These are phyloP conservation scores for Neoarthrinium moseri DNA, from an alignment of 2,329 filamentous ascomycete species.

Conservation along the genomic window DNA sequence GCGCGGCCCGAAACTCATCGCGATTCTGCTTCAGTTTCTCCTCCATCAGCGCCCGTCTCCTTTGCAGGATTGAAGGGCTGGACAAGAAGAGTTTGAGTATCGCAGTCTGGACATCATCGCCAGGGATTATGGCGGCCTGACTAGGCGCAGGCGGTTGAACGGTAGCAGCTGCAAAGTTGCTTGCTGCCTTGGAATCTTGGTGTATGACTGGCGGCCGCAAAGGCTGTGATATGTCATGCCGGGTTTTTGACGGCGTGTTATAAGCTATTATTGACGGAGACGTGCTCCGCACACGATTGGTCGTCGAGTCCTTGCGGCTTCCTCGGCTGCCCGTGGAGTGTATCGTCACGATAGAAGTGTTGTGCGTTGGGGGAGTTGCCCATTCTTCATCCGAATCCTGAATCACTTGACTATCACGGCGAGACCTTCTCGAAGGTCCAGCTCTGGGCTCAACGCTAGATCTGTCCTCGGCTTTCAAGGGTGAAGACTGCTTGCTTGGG, in stretches of 20 bases:
- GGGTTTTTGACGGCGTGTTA: constrained; percentile 23
- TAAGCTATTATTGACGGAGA: constrained; percentile 17
- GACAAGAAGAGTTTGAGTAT: constrained; percentile 36
- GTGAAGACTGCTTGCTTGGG: constrained; percentile 14
- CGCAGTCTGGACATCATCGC: constrained; percentile 27
- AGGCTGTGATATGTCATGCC: constrained; percentile 11
- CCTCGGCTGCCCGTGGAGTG: constrained; percentile 15
- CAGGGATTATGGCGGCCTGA: constrained; percentile 17
- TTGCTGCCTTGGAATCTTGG: constrained; percentile 9
- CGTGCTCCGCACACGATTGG: constrained; percentile 13
- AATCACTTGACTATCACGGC: constrained; percentile 39
- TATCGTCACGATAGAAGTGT: constrained; percentile 28
- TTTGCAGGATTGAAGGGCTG: constrained; percentile 31
- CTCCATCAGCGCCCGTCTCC: constrained; percentile 36
- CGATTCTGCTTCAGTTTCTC: constrained; percentile 45
- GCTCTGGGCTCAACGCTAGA: constrained; percentile 18
- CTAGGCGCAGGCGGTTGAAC: constrained; percentile 11
- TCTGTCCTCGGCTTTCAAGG: constrained; percentile 15
- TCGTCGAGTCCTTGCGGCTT: constrained; percentile 13
- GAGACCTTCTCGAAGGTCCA: constrained; percentile 17
- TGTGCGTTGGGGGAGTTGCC: constrained; percentile 37
- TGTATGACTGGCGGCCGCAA: constrained; percentile 20
- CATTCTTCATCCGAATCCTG: constrained; percentile 59
- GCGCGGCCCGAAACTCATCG: constrained; percentile 44
- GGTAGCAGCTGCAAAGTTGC: neutral